These are phyloP conservation scores for Exophiala oligosperma DNA, from an alignment of 2,329 filamentous ascomycete species.

Conservation along the genomic window DNA sequence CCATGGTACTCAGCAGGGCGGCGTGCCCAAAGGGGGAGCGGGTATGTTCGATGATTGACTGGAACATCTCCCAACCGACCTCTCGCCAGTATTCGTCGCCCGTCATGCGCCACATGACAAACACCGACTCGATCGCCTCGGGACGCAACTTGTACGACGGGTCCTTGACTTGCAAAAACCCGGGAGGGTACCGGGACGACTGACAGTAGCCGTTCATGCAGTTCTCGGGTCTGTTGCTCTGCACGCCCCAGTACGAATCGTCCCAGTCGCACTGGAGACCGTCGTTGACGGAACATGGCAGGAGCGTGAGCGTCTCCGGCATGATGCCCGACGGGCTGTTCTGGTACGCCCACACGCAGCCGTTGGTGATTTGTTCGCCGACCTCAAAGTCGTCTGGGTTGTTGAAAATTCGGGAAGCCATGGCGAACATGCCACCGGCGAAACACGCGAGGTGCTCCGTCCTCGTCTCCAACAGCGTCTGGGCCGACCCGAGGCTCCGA, in stretches of 20 bases:
- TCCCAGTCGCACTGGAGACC: constrained; percentile 42
- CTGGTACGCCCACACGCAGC: constrained; percentile 63
- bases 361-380: constrained; percentile 59
- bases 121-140: constrained; percentile 62
- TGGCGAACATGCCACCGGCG: constrained; percentile 68
- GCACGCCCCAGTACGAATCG: constrained; percentile 31
- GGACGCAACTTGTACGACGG: constrained; percentile 63
- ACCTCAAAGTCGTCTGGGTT: constrained; percentile 55
- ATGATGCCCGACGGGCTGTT: constrained; percentile 59
- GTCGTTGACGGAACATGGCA: constrained; percentile 38
- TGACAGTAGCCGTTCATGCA: not conserved
- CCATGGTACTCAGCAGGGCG: constrained; percentile 6
- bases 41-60: constrained; percentile 44
- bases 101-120: constrained; percentile 61
- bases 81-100: constrained; percentile 52
- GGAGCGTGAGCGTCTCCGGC: constrained; percentile 58
- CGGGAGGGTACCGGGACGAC: constrained; percentile 21
- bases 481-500: constrained; percentile 19
- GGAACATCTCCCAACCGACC: constrained; percentile 52
- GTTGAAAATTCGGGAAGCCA: constrained; percentile 63
- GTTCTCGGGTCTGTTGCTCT: constrained; percentile 17
- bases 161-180: constrained; percentile 26
- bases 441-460: constrained; percentile 67
- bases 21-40: not conserved
- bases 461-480: constrained; percentile 51